Conservation (phyloP, 306 rosid species). For the Vicia faba region DNA sequence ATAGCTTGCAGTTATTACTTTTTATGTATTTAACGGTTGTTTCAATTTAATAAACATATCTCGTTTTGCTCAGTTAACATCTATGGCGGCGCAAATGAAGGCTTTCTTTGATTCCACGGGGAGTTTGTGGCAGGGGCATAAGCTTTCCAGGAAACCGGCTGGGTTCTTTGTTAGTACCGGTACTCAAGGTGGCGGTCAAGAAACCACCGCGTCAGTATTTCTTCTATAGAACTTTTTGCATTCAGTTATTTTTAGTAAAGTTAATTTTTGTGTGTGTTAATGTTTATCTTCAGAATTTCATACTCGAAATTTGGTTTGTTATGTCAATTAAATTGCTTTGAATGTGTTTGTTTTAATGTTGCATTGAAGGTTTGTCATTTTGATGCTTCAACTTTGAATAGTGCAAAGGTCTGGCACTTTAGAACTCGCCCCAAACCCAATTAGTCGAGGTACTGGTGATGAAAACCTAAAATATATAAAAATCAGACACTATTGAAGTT, state of each 20-base stretch:
- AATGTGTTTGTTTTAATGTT: not conserved
- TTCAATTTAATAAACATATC: no score
- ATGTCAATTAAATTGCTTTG: slow-evolving; percentile 16
- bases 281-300: not conserved
- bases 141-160: slow-evolving; percentile 89
- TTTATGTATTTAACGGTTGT: no score
- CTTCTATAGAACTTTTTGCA: no score
- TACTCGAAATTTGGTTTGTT: not conserved
- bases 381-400: not conserved
- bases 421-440: no score
- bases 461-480: no score
- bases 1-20: no score
- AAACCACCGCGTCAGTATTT: slow-evolving; percentile 80
- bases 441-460: no score
- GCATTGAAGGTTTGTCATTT: not conserved
- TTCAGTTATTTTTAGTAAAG: no score
- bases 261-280: no score
- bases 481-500: not conserved
- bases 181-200: slow-evolving; percentile 99
- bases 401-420: not conserved
- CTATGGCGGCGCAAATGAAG: slow-evolving; percentile 99
- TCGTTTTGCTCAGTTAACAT: no score
- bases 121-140: slow-evolving; percentile 83
- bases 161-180: slow-evolving; percentile 95
- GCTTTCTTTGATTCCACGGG: slow-evolving; percentile 91